These are phyloP conservation scores for Discostella stelligeroides DNA, from an alignment of 108 stramenopile genomes.

Conservation along the genomic window DNA sequence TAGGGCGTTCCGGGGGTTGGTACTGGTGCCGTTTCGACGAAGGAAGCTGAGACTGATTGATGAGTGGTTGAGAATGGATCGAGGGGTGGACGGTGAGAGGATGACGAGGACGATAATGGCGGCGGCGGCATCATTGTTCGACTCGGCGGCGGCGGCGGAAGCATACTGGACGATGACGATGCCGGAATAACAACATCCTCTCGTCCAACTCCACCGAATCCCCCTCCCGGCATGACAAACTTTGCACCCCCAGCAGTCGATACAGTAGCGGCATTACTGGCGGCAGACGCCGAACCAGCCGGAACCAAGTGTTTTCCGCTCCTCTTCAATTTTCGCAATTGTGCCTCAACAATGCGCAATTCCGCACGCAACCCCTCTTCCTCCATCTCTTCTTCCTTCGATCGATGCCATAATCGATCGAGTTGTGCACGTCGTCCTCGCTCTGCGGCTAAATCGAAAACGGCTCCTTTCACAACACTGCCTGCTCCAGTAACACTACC, in stretches of 20 bases:
- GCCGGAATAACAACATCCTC: background rate
- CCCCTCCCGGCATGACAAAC: background rate
- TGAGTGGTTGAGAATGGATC: conserved; percentile 11
- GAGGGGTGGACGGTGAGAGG: conserved; percentile 17
- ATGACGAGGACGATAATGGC: conserved; percentile 22
- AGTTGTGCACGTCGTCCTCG: conserved; percentile 68
- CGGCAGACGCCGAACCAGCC: conserved; percentile 30
- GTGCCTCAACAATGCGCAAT: conserved; percentile 72
- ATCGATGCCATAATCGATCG: conserved; percentile 76
- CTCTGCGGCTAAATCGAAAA: conserved; percentile 80
- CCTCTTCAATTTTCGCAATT: conserved; percentile 86
- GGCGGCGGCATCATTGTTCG: conserved; percentile 8
- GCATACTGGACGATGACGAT: background rate
- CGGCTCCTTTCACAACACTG: background rate
- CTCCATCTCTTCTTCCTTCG: conserved; percentile 85
- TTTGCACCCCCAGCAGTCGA: conserved; percentile 1
- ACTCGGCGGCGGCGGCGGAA: conserved; percentile 2
- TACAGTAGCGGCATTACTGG: background rate
- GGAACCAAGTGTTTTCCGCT: conserved; percentile 69
- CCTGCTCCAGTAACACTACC: no score
- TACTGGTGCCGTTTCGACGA: conserved; percentile 64
- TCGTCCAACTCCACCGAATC: background rate
- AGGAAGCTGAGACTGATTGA: conserved; percentile 33
- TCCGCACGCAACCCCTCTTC: conserved; percentile 77
- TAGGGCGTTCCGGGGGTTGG: conserved; percentile 83